A percentile compares a stretch with the other conserved stretches of the same genome.
Evolutionary conservation across 768 basidiomycete species (phyloP).

Genomic region (Strobilomyces dryophilus): DNA sequence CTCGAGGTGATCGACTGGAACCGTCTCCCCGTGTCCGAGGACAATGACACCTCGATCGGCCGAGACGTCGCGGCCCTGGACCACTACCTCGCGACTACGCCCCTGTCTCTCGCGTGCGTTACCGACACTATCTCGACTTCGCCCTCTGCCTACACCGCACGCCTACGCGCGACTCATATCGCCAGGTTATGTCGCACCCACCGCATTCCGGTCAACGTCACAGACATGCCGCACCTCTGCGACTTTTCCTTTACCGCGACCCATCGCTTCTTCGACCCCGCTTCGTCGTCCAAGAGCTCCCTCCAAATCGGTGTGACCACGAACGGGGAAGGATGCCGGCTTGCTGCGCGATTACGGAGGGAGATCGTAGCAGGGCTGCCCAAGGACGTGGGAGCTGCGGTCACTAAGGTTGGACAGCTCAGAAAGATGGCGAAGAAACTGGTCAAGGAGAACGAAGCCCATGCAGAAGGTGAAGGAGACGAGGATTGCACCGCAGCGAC

Average conservation of each 20-base stretch:
- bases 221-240: slow-evolving; percentile 81
- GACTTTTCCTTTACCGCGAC: slow-evolving; percentile 87
- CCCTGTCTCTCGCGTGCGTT: slow-evolving; percentile 62
- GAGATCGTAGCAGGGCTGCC: slow-evolving; percentile 79
- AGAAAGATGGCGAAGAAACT: slow-evolving; percentile 48
- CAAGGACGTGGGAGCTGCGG: slow-evolving; percentile 68
- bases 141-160: slow-evolving; percentile 31
- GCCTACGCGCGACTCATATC: slow-evolving; percentile 54
- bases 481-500: slow-evolving; percentile 55
- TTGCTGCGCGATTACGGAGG: slow-evolving; percentile 73
- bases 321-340: slow-evolving; percentile 86
- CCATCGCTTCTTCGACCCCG: slow-evolving; percentile 68
- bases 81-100: slow-evolving; percentile 35
- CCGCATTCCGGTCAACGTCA: slow-evolving; percentile 77
- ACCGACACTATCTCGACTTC: slow-evolving; percentile 67
- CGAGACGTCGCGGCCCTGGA: slow-evolving; percentile 46
- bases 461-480: slow-evolving; percentile 39
- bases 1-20: slow-evolving; percentile 57
- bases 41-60: slow-evolving; percentile 11
- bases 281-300: slow-evolving; percentile 41
- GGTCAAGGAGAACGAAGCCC: slow-evolving; percentile 1
- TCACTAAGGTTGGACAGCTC: slow-evolving; percentile 67
- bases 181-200: slow-evolving; percentile 49
- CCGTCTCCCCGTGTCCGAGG: slow-evolving; percentile 30
- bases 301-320: slow-evolving; percentile 84